phyloP scores from a whole-genome alignment of 2,329 filamentous ascomycete genomes.

The Niveomyces coronatus region DNA sequence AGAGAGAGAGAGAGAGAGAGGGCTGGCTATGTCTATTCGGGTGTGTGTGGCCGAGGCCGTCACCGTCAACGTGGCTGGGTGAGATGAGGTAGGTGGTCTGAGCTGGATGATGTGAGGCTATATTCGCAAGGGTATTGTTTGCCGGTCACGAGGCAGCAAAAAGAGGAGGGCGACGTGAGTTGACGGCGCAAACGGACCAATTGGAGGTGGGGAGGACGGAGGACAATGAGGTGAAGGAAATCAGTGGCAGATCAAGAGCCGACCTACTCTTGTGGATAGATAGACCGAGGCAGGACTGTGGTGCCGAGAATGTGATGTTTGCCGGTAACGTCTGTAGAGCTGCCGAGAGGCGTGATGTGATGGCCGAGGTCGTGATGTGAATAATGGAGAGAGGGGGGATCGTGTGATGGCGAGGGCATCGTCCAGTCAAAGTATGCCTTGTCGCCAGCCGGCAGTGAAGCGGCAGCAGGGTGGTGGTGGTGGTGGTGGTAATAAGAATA shows the following conservation, averaged over 20 bases:
- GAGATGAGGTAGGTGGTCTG: neutral
- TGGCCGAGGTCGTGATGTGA: constrained; percentile 15
- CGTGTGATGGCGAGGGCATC: constrained; percentile 1
- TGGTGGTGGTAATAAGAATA: too few relatives aligned
- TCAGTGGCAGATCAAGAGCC: neutral
- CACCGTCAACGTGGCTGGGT: too few relatives aligned
- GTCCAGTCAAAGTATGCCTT: too few relatives aligned
- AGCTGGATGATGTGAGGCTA: neutral
- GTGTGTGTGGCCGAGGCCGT: too few relatives aligned
- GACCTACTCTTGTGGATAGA: constrained; percentile 12
- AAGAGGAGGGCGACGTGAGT: too few relatives aligned
- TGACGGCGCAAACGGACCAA: neutral
- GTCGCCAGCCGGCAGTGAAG: too few relatives aligned
- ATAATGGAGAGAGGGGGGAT: neutral
- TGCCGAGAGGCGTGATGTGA: constrained; percentile 20
- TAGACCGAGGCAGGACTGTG: constrained; percentile 21
- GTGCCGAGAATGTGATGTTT: constrained; percentile 22
- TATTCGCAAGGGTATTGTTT: neutral
- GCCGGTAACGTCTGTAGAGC: constrained; percentile 17
- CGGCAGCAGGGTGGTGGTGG: too few relatives aligned
- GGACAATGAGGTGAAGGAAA: neutral
- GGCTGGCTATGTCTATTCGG: neutral
- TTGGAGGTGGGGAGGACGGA: neutral
- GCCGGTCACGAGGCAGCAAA: too few relatives aligned
- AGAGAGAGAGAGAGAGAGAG: neutral